Conservation (phyloP, 2,329 filamentous ascomycete genomes). For the Aureobasidium sp. region DNA sequence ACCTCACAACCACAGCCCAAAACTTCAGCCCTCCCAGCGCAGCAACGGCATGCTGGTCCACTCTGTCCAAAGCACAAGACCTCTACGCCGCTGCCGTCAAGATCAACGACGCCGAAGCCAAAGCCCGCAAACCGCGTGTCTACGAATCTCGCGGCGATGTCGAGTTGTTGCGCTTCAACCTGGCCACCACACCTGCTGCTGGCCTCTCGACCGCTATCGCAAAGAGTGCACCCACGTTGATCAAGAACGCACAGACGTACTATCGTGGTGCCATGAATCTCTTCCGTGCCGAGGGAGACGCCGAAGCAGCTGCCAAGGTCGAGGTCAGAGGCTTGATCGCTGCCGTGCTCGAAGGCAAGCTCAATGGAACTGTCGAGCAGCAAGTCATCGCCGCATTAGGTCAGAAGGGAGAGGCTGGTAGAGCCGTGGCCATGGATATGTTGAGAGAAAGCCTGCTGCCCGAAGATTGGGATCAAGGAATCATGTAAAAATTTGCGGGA, state of each 20-base stretch:
- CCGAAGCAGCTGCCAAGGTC: conserved; percentile 16
- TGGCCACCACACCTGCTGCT: conserved; percentile 33
- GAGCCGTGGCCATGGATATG: conserved; percentile 13
- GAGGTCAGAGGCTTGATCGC: conserved; percentile 20
- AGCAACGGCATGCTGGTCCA: conserved; percentile 42
- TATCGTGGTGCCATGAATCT: conserved; percentile 46
- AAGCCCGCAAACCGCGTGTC: conserved; percentile 42
- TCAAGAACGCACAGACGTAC: conserved; percentile 52
- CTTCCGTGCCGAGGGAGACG: conserved; percentile 22
- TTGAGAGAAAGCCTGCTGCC: conserved; percentile 12
- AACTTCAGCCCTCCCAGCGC: not conserved
- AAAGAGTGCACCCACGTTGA: conserved; percentile 40
- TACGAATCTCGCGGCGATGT: conserved; percentile 50
- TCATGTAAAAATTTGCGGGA: not conserved
- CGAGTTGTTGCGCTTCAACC: conserved; percentile 48
- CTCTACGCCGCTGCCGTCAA: conserved; percentile 46
- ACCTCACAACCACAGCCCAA: conserved; percentile 35
- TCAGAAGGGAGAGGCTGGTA: not conserved
- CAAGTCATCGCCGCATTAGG: not conserved
- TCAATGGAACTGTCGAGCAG: not conserved
- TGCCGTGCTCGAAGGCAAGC: conserved; percentile 6
- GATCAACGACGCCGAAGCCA: conserved; percentile 36
- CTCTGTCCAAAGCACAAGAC: conserved; percentile 45
- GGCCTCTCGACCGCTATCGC: conserved; percentile 36
- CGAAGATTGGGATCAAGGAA: conserved; percentile 10